Evolutionary conservation across 2,329 filamentous ascomycete species (phyloP).

Genomic region (Arachnopeziza araneosa): DNA sequence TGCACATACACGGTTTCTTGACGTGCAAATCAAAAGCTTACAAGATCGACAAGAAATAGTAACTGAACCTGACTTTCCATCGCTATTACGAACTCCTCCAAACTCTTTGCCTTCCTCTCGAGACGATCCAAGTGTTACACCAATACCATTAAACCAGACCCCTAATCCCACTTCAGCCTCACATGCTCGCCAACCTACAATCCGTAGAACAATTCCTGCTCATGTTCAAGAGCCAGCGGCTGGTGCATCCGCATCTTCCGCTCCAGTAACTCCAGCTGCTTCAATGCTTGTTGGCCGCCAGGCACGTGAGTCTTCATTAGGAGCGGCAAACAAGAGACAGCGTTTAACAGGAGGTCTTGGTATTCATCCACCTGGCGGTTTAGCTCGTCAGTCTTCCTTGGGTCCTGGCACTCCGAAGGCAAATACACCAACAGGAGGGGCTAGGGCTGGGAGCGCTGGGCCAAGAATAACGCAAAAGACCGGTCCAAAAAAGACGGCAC

Average conservation of each 20-base stretch:
- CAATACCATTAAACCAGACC: slow-evolving; percentile 22
- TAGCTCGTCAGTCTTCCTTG: slow-evolving; percentile 57
- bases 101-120: slow-evolving; percentile 25
- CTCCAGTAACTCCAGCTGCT: slow-evolving; percentile 55
- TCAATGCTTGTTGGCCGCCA: slow-evolving; percentile 54
- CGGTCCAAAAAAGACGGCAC: slow-evolving; percentile 31
- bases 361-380: slow-evolving; percentile 46
- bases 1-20: slow-evolving; percentile 58
- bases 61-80: slow-evolving; percentile 53
- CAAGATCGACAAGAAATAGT: slow-evolving; percentile 51
- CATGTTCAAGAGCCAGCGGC: slow-evolving; percentile 22
- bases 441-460: slow-evolving; percentile 53
- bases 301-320: slow-evolving; percentile 52
- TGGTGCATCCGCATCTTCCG: slow-evolving; percentile 38
- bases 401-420: slow-evolving; percentile 58
- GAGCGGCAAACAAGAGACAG: slow-evolving; percentile 55
- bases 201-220: slow-evolving; percentile 15
- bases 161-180: slow-evolving; percentile 19
- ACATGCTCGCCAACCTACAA: slow-evolving; percentile 20
- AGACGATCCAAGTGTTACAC: slow-evolving; percentile 13
- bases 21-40: slow-evolving; percentile 55
- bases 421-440: slow-evolving; percentile 25
- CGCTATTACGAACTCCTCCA: slow-evolving; percentile 53
- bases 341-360: slow-evolving; percentile 37
- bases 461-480: slow-evolving; percentile 41